Conservation (phyloP, 371 early-diverging fungal species). For the Lichtheimia corymbifera region DNA sequence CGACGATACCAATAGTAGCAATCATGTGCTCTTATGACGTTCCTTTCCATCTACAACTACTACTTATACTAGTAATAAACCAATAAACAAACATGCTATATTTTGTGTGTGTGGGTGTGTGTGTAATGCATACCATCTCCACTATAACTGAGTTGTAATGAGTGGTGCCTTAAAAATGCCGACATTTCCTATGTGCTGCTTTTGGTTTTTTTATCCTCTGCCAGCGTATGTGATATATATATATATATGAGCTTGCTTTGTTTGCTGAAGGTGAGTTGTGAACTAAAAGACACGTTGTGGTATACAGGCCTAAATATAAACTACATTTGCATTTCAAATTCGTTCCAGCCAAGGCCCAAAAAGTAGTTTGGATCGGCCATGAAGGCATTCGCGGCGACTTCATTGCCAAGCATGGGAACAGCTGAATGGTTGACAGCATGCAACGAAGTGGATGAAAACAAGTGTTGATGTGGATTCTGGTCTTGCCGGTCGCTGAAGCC, state of each 20-base stretch:
- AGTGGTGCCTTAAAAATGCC: too few species aligned
- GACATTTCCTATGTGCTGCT: background rate
- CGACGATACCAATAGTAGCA: slow-evolving; percentile 6
- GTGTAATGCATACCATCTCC: too few species aligned
- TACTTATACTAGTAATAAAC: background rate
- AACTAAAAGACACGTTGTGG: too few species aligned
- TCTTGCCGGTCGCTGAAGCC: slow-evolving; percentile 47
- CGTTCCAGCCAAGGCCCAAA: slow-evolving; percentile 29
- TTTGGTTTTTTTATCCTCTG: background rate
- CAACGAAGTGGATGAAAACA: slow-evolving; percentile 31
- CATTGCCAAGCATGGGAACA: slow-evolving; percentile 17
- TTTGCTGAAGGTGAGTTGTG: background rate
- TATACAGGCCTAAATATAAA: background rate
- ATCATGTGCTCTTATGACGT: background rate
- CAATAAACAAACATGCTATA: background rate
- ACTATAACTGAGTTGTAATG: too few species aligned
- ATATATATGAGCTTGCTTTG: background rate
- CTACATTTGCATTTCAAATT: slow-evolving; percentile 33
- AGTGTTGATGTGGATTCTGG: slow-evolving; percentile 29
- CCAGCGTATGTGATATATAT: background rate
- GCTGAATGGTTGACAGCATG: slow-evolving; percentile 29
- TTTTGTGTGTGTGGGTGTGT: background rate
- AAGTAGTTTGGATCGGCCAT: slow-evolving; percentile 27
- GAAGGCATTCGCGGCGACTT: slow-evolving; percentile 26
- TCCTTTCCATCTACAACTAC: background rate